These are phyloP conservation scores for Oenanthe javanica DNA, from an alignment of 140 eudicot species.

Conservation along the genomic window DNA sequence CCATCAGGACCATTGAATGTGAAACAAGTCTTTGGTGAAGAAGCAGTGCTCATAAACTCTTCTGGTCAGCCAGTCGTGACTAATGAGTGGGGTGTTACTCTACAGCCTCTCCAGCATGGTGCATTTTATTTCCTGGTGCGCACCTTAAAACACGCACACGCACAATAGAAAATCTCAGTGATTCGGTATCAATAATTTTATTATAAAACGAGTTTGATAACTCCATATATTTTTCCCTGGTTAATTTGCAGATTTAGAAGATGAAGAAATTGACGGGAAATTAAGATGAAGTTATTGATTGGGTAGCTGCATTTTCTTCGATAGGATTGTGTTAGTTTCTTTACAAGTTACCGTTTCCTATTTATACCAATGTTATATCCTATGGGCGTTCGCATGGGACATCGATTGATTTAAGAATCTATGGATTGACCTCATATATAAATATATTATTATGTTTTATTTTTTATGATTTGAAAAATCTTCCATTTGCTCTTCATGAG, in stretches of 20 bases:
- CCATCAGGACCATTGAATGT: slow-evolving; percentile 54
- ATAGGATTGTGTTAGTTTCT: slow-evolving; percentile 1
- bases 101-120: slow-evolving; percentile 69
- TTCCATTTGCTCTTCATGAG: no score
- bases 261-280: neutral
- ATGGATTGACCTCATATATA: neutral
- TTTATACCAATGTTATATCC: neutral
- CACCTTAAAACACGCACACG: neutral
- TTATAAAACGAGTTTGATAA: neutral
- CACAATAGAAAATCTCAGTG: no score
- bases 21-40: slow-evolving; percentile 61
- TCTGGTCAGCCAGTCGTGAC: slow-evolving; percentile 64
- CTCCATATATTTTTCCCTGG: neutral
- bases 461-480: neutral
- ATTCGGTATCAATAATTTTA: no score
- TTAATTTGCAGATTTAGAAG: slow-evolving; percentile 13
- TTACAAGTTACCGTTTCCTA: neutral
- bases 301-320: neutral
- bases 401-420: neutral
- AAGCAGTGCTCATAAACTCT: slow-evolving; percentile 58
- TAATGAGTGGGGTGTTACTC: slow-evolving; percentile 78
- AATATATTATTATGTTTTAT: neutral
- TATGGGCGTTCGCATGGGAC: neutral
- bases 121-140: slow-evolving; percentile 48
- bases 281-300: neutral